Evolutionary conservation across 257 asterid species (phyloP), one percentile per base, ranked within the genome.

Genomic region (Apocynum venetum): DNA sequence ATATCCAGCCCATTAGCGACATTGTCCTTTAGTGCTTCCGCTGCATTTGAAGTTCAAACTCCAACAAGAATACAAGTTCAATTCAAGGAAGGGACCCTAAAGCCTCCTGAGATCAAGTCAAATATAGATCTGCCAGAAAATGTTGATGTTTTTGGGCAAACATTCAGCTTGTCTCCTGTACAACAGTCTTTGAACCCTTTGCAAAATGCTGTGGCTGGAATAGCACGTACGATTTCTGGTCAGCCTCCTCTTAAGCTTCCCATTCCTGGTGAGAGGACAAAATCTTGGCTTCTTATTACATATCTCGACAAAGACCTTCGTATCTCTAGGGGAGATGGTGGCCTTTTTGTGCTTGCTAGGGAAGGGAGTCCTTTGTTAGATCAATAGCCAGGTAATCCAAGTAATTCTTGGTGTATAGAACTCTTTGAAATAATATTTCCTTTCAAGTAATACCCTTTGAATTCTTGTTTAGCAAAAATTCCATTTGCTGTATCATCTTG

Each of bases 261-360:
- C 0, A 91, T 96, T 83, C 99, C 98, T 0, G 97, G 98, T 46
- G 92, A 84, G 77, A 78, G 91, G 74, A 25, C 97, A 48, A 84
- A 84, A 65, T 91, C 98, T 19, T 96, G 96, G 97, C 96, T 93
- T 75, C 86, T 96, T 41, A 88, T 79, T 0, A 96, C 97, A 3
- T 96, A 90, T 84, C 97, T 96, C 9, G 99, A 96, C 84, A 85
- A 88, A 81, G 98, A 96, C 87, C 67, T 93, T 73, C 88, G 99
- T 61, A 89, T 93, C 76, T 96, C 98, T 36, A 89, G 97, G 83
- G 99, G 98, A 1, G 99, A 96, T 81, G 99, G 97, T 69, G 98
- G 98, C 48, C 86, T 96, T 66, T 96, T 96, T 78, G 98, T 96
- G 88, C 96, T 93, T 48, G 93, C 89, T 13, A 93, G 87, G 90